Conservation (phyloP, 805 yeast genomes). For the Ogataea dorogensis region DNA sequence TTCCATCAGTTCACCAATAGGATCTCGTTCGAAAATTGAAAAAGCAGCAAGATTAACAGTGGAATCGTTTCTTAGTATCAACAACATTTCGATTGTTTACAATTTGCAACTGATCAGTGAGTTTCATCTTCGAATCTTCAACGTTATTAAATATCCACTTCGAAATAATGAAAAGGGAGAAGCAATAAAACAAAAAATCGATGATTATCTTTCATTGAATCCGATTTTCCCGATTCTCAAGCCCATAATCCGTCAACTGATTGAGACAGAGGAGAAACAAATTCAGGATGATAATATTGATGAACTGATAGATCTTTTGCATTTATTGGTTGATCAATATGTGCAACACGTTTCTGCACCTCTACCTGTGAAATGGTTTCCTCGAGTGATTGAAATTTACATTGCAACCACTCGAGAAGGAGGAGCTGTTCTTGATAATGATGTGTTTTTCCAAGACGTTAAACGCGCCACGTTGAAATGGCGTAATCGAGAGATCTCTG, state of each 20-base stretch:
- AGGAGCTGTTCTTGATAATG: conserved; percentile 17
- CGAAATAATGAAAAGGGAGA: conserved; percentile 4
- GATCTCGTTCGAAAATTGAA: conserved; percentile 8
- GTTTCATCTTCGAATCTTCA: conserved; percentile 22
- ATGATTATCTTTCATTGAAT: conserved; percentile 23
- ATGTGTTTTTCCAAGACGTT: conserved; percentile 24
- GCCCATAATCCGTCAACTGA: conserved; percentile 19
- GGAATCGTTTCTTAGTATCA: conserved; percentile 17
- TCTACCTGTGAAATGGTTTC: conserved; percentile 25
- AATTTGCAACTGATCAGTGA: conserved; percentile 20
- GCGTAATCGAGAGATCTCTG: conserved; percentile 11
- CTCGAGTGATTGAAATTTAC: conserved; percentile 26
- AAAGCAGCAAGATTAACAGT: conserved; percentile 21
- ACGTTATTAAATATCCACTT: conserved; percentile 20
- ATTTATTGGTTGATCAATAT: conserved; percentile 10
- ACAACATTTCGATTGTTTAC: conserved; percentile 18
- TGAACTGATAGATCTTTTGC: conserved; percentile 7
- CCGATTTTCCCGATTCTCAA: conserved; percentile 30
- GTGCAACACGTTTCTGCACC: conserved; percentile 7
- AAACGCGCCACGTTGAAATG: conserved; percentile 21
- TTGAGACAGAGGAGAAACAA: conserved; percentile 3
- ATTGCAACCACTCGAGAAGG: conserved; percentile 19
- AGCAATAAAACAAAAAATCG: conserved; percentile 13
- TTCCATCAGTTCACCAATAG: conserved; percentile 8
- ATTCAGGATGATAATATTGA: background rate